These are phyloP conservation scores for Ochromonas danica DNA, from an alignment of 108 stramenopile species.

Conservation along the genomic window DNA sequence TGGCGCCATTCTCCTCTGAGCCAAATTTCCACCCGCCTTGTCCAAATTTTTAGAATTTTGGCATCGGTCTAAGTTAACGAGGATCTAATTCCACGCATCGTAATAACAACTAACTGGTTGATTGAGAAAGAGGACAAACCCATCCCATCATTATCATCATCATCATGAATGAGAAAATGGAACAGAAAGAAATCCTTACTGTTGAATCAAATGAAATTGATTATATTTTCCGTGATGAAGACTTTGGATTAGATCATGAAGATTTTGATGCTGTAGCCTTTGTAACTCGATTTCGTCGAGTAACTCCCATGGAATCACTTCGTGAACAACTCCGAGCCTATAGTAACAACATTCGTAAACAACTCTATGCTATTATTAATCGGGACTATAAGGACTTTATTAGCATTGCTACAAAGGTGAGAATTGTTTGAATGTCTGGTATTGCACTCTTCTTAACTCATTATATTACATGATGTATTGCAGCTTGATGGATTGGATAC, in stretches of 20 bases:
- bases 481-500: conserved; percentile 29
- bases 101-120: no score
- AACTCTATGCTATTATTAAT: conserved; percentile 56
- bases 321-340: neutral
- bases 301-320: conserved; percentile 24
- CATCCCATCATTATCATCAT: no score
- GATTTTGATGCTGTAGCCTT: conserved; percentile 25
- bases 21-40: no score
- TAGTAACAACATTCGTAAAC: conserved; percentile 8
- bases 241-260: neutral
- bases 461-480: neutral
- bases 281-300: conserved; percentile 10
- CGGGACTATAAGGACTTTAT: conserved; percentile 56
- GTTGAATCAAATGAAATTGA: no score
- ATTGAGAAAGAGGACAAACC: no score
- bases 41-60: no score
- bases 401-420: conserved; percentile 48
- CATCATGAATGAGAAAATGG: no score
- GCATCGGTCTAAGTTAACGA: no score
- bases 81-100: no score
- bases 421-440: neutral
- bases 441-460: neutral
- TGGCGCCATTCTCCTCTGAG: no score
- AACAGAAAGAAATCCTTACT: no score
- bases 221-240: conserved; percentile 27